Evolutionary conservation across 345 rosid genomes (phyloP).

Genomic region (Citrus reticulata): DNA sequence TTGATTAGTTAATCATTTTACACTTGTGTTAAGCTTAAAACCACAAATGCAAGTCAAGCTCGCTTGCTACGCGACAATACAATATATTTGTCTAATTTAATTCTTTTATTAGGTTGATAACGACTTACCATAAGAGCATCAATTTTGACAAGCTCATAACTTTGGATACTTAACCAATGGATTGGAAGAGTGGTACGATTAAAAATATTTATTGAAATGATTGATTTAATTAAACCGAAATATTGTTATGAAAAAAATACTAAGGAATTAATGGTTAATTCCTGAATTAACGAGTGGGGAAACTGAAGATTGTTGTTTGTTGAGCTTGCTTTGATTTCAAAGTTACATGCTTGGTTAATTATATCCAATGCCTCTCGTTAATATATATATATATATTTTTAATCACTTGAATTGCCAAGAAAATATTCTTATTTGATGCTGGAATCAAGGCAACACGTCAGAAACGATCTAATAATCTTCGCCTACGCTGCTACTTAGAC

Average conservation of each 20-base stretch:
- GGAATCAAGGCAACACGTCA: not conserved
- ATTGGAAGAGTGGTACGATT: not conserved
- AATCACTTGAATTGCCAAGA: not conserved
- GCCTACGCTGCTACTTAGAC: not conserved
- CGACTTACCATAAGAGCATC: not conserved
- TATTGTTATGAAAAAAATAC: too few species aligned
- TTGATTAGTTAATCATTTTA: not conserved
- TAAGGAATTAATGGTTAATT: too few species aligned
- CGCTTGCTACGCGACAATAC: too few species aligned
- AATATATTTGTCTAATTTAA: not conserved
- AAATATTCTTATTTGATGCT: not conserved
- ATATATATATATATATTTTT: not conserved
- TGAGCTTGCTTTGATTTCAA: too few species aligned
- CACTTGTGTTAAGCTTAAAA: not conserved
- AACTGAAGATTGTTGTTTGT: too few species aligned
- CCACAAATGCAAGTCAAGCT: not conserved
- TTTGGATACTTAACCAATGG: not conserved
- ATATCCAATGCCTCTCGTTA: too few species aligned
- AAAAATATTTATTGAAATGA: too few species aligned
- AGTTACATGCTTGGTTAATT: too few species aligned
- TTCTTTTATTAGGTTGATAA: not conserved
- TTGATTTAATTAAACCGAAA: too few species aligned
- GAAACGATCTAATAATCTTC: not conserved
- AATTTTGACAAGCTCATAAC: not conserved
- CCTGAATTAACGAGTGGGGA: too few species aligned